Percentiles rank a stretch among this genome's conserved stretches.
Evolutionary conservation across 306 rosid genomes (phyloP).

Genomic region (Trifolium fragiferum): DNA sequence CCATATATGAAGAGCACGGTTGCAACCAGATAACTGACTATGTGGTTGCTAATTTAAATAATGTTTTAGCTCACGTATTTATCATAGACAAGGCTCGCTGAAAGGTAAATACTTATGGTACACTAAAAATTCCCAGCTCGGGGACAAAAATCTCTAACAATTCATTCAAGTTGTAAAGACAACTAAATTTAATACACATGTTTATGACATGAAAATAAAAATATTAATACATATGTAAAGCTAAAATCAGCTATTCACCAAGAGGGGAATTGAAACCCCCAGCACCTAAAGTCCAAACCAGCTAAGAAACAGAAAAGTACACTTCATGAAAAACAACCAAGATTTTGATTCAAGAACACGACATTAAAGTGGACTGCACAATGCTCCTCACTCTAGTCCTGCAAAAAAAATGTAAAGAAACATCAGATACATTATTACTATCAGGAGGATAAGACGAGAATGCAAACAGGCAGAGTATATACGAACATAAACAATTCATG

Average conservation of each 20-base stretch:
- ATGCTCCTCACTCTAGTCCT: conserved; percentile 45
- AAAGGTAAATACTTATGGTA: neutral
- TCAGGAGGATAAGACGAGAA: neutral
- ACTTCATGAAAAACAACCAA: conserved; percentile 12
- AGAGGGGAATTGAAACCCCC: neutral
- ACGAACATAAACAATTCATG: neutral
- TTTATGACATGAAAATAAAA: neutral
- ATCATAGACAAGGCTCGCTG: neutral
- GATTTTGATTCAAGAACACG: conserved; percentile 25
- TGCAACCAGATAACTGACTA: neutral
- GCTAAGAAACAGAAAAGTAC: neutral
- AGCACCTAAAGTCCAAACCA: conserved; percentile 30
- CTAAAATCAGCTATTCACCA: conserved; percentile 14
- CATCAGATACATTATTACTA: conserved; percentile 9
- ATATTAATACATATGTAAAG: neutral
- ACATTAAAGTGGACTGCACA: conserved; percentile 16
- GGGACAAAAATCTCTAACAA: neutral
- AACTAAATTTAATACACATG: neutral
- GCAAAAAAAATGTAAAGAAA: conserved; percentile 20
- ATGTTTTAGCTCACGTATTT: neutral
- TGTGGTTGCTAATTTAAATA: neutral
- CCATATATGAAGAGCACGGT: neutral
- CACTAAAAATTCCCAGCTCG: conserved; percentile 18
- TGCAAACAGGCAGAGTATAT: neutral
- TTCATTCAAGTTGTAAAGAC: conserved; percentile 7